Base-by-base conservation (phyloP, 2,329 filamentous ascomycete genomes). In the Lachnellula hyalina region DNA sequence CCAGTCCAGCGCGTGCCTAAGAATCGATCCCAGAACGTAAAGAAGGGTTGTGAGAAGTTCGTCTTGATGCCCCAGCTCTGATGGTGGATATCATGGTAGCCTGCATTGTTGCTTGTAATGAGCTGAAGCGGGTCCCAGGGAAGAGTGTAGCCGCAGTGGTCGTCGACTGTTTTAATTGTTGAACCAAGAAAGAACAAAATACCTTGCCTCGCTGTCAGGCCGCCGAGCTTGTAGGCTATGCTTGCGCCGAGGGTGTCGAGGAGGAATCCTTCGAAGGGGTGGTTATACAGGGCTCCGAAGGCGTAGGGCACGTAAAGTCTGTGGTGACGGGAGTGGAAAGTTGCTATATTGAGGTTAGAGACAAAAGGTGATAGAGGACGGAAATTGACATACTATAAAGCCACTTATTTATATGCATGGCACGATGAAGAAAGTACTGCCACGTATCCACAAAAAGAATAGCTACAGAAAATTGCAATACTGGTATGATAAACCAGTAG, bases 21-120 rank as follows among this genome's bases (percentile, higher is more conserved):
- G 28, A 91, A 68, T 47, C 82, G 79, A 70, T 99, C 94, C 90
- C 94, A 97, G 74, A 96, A 91, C 47, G 89, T 96, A 74, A 97
- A 96, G 75, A 92, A 95, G 3, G 90, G 90, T 72, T 95, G 90
- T 5, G 86, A 87, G 71, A 90, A 95, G 74, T 95, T 95, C 61
- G 87, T 89, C 81, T 97, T 99, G 79, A 99, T 96, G 54, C 94
- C 94, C 92, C 93, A 97, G 73, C 89, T 95, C 74, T 99, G 94
- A 74, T 99, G 94, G 73, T 99, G 94, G 56, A 99, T 93, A 68
- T 99, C 94, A 69, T 99, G 94, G 73, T 97, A 99, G 36, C 86
- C 87, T 25, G 94, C 93, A 65, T 97, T 96, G 78, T 99, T 97
- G 70, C 88, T 88, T 45, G 92, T 96, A 58, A 97, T 79, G 68